Conservation (phyloP, 1,139 yeast genomes). For the Geotrichum bryndzae region DNA sequence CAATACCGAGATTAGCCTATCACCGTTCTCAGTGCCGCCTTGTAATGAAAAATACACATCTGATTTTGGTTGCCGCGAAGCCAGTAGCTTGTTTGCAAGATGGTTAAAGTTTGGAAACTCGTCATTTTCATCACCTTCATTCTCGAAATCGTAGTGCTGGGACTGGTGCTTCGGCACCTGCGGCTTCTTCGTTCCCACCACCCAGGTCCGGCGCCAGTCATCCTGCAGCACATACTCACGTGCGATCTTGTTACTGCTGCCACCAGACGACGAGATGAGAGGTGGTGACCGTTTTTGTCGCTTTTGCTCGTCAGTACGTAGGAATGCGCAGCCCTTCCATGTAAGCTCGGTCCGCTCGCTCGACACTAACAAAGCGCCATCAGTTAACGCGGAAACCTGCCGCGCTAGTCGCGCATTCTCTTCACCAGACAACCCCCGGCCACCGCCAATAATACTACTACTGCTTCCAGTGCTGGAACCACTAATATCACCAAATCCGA, state of each 20-base stretch:
- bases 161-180: neutral
- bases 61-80: neutral
- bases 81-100: neutral
- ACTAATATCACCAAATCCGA: neutral
- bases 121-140: neutral
- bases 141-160: neutral
- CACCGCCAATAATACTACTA: neutral
- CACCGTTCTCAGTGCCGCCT: neutral
- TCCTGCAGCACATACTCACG: constrained; percentile 5
- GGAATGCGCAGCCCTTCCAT: constrained; percentile 4
- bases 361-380: neutral
- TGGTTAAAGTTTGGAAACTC: neutral
- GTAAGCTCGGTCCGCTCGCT: neutral
- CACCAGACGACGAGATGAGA: neutral
- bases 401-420: constrained; percentile 4
- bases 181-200: neutral
- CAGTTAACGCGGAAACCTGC: neutral
- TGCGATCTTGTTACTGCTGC: neutral
- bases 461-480: neutral
- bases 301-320: neutral
- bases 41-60: constrained; percentile 3
- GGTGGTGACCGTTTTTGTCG: neutral
- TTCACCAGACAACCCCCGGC: neutral
- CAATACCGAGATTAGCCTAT: neutral
- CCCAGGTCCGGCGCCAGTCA: constrained; percentile 8